Percentiles rank a stretch among this genome's conserved stretches.
These are phyloP conservation scores for Geum urbanum DNA, from an alignment of 306 rosid species.

Conservation along the genomic window DNA sequence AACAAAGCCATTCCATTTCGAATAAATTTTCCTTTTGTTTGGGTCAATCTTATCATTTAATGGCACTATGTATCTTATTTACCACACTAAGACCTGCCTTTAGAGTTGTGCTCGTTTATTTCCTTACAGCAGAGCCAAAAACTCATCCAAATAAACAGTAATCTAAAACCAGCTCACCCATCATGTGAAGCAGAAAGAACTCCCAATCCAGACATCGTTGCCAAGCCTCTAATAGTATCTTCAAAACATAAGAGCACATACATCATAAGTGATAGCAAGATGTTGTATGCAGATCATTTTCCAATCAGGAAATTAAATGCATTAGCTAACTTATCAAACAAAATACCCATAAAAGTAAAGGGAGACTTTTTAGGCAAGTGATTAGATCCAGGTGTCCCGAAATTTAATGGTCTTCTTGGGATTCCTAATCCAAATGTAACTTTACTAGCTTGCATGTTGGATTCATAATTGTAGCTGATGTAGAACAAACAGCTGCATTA, in stretches of 20 bases:
- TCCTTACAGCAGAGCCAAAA: slow-evolving; percentile 5
- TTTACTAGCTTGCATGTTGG: background rate
- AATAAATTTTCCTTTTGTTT: background rate
- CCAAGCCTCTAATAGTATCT: slow-evolving; percentile 94
- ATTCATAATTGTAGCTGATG: too few species aligned
- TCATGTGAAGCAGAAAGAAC: slow-evolving; percentile 92
- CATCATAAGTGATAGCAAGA: slow-evolving; percentile 16
- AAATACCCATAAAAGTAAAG: background rate
- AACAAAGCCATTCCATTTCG: background rate
- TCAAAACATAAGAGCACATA: slow-evolving; percentile 29
- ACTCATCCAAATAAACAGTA: slow-evolving; percentile 3
- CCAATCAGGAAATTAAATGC: background rate
- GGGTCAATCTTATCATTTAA: background rate
- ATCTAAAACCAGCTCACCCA: slow-evolving; percentile 52
- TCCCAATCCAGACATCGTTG: slow-evolving; percentile 81
- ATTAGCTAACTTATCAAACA: background rate
- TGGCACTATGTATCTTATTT: background rate
- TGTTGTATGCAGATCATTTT: background rate
- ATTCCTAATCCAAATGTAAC: background rate
- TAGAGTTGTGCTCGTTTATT: background rate
- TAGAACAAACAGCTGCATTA: too few species aligned
- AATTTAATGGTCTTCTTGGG: background rate
- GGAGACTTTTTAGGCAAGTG: background rate
- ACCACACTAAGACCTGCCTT: slow-evolving; percentile 4
- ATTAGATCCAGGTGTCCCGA: background rate